These are phyloP conservation scores for Aspergillus ustus DNA, from an alignment of 2,329 filamentous ascomycete genomes.

Conservation along the genomic window DNA sequence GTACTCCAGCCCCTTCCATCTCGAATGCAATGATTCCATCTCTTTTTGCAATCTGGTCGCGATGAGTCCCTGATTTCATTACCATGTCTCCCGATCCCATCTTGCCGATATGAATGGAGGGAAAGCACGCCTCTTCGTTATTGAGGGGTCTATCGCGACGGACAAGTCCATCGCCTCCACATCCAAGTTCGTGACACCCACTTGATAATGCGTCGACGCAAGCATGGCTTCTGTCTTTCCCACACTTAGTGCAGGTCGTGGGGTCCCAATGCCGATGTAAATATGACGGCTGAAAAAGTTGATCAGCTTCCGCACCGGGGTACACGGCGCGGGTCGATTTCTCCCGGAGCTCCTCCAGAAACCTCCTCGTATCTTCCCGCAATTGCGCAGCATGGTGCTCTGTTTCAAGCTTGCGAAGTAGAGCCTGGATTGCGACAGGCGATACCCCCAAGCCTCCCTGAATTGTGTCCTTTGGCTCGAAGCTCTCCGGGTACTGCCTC, in stretches of 20 bases:
- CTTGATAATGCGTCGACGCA: background rate
- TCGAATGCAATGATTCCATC: slow-evolving; percentile 23
- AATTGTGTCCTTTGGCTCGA: slow-evolving; percentile 24
- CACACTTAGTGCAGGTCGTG: background rate
- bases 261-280: background rate
- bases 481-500: slow-evolving; percentile 10
- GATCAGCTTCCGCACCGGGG: background rate
- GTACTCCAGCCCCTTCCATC: slow-evolving; percentile 5
- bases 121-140: background rate
- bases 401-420: background rate
- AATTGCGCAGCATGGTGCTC: background rate
- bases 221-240: background rate
- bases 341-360: background rate
- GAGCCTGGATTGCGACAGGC: background rate
- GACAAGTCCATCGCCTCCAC: background rate
- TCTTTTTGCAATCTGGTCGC: slow-evolving; percentile 6
- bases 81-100: slow-evolving; percentile 18
- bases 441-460: background rate
- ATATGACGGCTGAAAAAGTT: background rate
- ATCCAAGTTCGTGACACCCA: background rate
- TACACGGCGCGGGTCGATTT: background rate
- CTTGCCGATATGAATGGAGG: slow-evolving; percentile 9
- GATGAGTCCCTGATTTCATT: slow-evolving; percentile 16
- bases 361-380: background rate
- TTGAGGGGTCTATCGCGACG: background rate